Evolutionary conservation across 2,329 filamentous ascomycete species (phyloP), one percentile per base, ranked within the genome.

Genomic region (Trichoderma cornu-damae): DNA sequence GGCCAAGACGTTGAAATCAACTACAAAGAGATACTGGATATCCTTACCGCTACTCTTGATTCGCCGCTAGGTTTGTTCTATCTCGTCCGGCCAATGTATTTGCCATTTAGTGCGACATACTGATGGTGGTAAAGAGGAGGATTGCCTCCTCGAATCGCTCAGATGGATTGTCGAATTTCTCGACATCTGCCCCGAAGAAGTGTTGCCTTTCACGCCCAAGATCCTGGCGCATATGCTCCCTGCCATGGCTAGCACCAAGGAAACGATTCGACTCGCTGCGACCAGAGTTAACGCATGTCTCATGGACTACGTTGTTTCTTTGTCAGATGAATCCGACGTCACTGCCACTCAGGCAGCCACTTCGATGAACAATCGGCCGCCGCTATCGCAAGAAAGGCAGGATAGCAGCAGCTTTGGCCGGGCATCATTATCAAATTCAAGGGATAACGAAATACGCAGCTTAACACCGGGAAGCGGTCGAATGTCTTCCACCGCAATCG

Each of bases 111-210:
- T 7, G n/a, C 14, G 7, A 11, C 3, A 38, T 59, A 34, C 58
- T 63, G 16, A 65, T 46, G 2, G 20, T 7, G 4, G 18, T 40
- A 18, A 69, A 86, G 92, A 96, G 69, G 91, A 97, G 69, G 90
- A 96, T 67, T 92, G 95, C 62, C 82, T 96, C 43, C 79, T 96
- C 37, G 95, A 96, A 53, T 91, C 92, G 3, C 78, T 99, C 26
- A 84, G 90, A 61, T 99, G 94, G 94, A 91, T 99, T 62, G 91
- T 96, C 63, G 89, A 88, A 59, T 96, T 99, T 69, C 88, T 99
- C 64, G 92, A 97, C 62, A 97, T 99, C 44, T 96, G 92, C 65
- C 93, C 94, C 0, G 94, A 96, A 69, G 94, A 99, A 67, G 95
- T 99, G 3, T 79, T 99, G 40, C 89, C 89, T 3, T 97, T 97